Evolutionary conservation across 495 filamentous ascomycete species (phyloP).

Genomic region (Penicillium pulvis): DNA sequence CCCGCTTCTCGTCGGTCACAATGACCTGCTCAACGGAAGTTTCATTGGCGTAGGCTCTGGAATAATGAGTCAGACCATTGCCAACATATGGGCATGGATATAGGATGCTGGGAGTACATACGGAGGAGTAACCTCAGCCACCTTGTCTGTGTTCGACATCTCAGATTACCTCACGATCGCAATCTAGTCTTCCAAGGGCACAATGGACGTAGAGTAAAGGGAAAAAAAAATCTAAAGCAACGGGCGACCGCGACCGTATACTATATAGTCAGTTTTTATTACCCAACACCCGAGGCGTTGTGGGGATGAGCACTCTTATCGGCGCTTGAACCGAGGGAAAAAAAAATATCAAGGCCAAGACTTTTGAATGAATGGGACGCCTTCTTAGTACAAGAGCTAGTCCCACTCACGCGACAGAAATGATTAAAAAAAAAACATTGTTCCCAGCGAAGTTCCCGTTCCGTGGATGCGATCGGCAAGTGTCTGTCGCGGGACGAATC

Average conservation of each 20-base stretch:
- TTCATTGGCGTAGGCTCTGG: constrained; percentile 13
- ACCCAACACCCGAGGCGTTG: constrained; percentile 22
- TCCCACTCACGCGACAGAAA: constrained; percentile 10
- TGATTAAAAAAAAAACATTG: constrained; percentile 11
- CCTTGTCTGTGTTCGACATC: constrained; percentile 39
- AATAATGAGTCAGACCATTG: background rate
- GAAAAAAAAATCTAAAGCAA: constrained; percentile 5
- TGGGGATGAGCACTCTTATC: constrained; percentile 25
- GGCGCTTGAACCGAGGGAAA: constrained; percentile 23
- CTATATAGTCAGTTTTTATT: constrained; percentile 28
- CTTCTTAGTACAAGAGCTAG: constrained; percentile 8
- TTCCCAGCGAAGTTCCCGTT: constrained; percentile 8
- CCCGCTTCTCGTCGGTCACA: constrained; percentile 29
- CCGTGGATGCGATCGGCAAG: constrained; percentile 31
- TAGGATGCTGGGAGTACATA: constrained; percentile 26
- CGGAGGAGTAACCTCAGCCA: constrained; percentile 39
- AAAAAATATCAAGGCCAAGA: constrained; percentile 12
- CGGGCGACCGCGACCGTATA: constrained; percentile 14
- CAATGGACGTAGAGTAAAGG: constrained; percentile 8
- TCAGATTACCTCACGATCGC: constrained; percentile 8
- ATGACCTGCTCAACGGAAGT: constrained; percentile 23
- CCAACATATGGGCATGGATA: background rate
- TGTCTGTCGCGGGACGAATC: constrained; percentile 10
- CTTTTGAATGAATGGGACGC: constrained; percentile 8
- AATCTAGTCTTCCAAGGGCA: constrained; percentile 13